Base-by-base conservation (phyloP, 2,329 filamentous ascomycete genomes). In the Metarhizium humberi region DNA sequence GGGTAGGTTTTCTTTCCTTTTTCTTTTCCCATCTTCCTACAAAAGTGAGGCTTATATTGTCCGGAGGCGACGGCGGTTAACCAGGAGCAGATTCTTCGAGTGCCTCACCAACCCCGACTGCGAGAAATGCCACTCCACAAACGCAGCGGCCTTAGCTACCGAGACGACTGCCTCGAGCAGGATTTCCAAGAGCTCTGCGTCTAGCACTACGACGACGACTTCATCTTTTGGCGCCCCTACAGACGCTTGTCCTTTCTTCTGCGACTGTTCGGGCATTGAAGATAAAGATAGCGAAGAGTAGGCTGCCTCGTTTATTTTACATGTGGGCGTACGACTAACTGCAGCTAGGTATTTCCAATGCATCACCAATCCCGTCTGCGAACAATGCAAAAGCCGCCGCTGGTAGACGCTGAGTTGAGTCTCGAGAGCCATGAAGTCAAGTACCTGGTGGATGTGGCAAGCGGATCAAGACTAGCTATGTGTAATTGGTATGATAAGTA, bases 61-160 rank as follows among this genome's bases (percentile, higher is more conserved):
- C n/a, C 7, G 3, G 42, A 20, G n/a, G 18, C 16, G 34, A 29
- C n/a, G 6, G 49, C 59, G 18, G 59, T 34, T 14, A 6, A 38
- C 38, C 10, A 7, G 16, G 3, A 8, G 10, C 4, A 72, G 69
- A 32, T 70, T 62, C 50, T 68, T 70, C 13, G 68, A 71, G 34
- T 72, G 70, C 55, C 54, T 71, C 11, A 68, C 67, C n/a, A 66
- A 71, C 6, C 62, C 63, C 4, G 57, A 60, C 8, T 72, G 69
- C 40, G 64, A 66, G 49, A 57, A 25, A 53, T 66, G 48, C 63
- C 45, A 6, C 6, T 48, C 45, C 25, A 16, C 45, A 13, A 48
- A 16, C 11, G 45, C 25, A 48, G 25, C 3, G 20, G 45, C 6
- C 10, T 13, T 14, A 13, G 45, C 25, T 29, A 14, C 45, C 7